These are phyloP conservation scores for Globisporangium perplexum DNA, from an alignment of 352 stramenopile species.

Conservation along the genomic window DNA sequence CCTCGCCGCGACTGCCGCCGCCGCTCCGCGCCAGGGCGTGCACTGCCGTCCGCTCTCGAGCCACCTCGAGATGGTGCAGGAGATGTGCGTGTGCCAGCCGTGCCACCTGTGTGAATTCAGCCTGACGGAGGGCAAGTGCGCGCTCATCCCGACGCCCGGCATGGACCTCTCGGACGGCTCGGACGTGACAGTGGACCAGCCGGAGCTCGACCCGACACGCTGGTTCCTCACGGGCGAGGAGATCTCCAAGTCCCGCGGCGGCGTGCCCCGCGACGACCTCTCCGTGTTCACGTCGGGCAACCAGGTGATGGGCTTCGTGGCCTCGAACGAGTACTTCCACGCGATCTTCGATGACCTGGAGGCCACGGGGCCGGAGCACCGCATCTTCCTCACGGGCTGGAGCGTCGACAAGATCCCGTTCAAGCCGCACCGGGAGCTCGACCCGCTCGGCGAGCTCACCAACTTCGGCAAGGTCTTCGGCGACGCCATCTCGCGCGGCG, in stretches of 20 bases:
- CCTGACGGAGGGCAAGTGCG: constrained; percentile 12
- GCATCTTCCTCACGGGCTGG: constrained; percentile 51
- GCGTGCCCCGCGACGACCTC: constrained; percentile 33
- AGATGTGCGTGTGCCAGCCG: constrained; percentile 31
- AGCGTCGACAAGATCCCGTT: constrained; percentile 52
- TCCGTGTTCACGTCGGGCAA: constrained; percentile 40
- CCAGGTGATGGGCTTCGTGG: constrained; percentile 31
- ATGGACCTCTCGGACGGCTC: constrained; percentile 23
- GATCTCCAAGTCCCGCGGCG: constrained; percentile 36
- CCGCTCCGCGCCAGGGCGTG: constrained; percentile 4
- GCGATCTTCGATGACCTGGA: constrained; percentile 39
- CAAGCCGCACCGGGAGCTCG: constrained; percentile 21
- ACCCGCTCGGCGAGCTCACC: constrained; percentile 13
- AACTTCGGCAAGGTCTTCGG: constrained; percentile 29
- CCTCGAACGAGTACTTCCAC: constrained; percentile 41
- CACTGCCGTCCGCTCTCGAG: constrained; percentile 16
- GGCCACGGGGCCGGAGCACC: constrained; percentile 22
- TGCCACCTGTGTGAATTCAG: constrained; percentile 36
- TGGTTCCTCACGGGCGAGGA: constrained; percentile 65
- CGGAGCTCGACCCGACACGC: constrained; percentile 27
- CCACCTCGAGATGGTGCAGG: constrained; percentile 16
- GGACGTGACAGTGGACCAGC: constrained; percentile 23
- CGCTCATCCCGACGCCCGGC: constrained; percentile 12
- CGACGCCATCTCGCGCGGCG: constrained; percentile 22
- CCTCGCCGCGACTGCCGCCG: neutral